Conservation (phyloP, 352 stramenopile genomes). For the Globisporangium ultimum region DNA sequence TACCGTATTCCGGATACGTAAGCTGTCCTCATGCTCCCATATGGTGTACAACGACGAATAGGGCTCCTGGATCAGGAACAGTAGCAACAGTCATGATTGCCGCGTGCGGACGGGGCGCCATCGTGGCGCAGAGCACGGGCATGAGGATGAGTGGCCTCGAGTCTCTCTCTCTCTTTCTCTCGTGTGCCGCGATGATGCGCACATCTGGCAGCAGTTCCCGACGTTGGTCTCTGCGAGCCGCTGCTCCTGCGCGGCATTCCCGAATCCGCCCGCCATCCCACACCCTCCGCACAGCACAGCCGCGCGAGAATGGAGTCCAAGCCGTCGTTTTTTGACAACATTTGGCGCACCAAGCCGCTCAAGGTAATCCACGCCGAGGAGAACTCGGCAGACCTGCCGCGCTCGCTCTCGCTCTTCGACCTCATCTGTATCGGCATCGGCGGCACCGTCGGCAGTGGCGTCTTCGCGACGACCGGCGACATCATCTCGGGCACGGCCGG, state of each 20-base stretch:
- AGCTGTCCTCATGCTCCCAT: too few relatives aligned
- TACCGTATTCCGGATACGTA: too few relatives aligned
- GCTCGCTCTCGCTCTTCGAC: slow-evolving; percentile 84
- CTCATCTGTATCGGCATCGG: slow-evolving; percentile 91
- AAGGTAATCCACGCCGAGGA: slow-evolving; percentile 76
- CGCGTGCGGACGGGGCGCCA: too few relatives aligned
- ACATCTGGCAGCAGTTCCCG: too few relatives aligned
- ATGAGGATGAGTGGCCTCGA: too few relatives aligned
- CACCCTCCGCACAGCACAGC: background rate
- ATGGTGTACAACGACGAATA: too few relatives aligned
- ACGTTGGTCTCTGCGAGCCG: too few relatives aligned
- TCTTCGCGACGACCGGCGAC: slow-evolving; percentile 85
- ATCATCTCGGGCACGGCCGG: slow-evolving; percentile 81
- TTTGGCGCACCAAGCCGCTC: slow-evolving; percentile 75
- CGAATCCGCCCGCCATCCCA: background rate
- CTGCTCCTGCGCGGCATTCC: slow-evolving; percentile 1
- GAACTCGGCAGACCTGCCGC: slow-evolving; percentile 54
- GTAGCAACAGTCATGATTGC: too few relatives aligned
- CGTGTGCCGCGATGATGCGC: too few relatives aligned
- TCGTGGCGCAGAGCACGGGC: too few relatives aligned
- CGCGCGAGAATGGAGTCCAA: slow-evolving; percentile 15
- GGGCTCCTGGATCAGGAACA: too few relatives aligned
- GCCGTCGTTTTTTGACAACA: slow-evolving; percentile 40
- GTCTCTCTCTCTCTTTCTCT: too few relatives aligned
- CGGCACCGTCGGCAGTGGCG: slow-evolving; percentile 86